Evolutionary conservation across 441 rosid genomes (phyloP), one percentile per base, ranked within the genome.

Genomic region (Metrosideros polymorpha): DNA sequence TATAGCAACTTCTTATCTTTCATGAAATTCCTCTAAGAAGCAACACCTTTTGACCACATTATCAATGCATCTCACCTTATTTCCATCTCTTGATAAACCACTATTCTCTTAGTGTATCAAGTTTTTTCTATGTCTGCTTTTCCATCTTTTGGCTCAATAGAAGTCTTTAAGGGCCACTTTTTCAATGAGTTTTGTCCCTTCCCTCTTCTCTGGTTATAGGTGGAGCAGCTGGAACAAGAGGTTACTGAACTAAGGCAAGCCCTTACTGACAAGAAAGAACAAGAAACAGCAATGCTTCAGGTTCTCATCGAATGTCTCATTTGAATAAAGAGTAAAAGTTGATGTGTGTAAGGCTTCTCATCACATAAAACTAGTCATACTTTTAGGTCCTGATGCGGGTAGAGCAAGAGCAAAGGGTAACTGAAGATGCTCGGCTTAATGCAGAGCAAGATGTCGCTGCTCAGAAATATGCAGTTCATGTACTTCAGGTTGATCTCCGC

Each of bases 201-300:
- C 12, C 12, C 66, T 59, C 49, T 42, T 59, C 63, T 52, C 42
- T 32, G 42, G 18, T 79, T 91, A 83, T 91, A 95, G 96, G 87
- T 92, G 89, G 96, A 95, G 89, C 90, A 90, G 84, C 86, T 95
- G 90, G 95, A 92, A 91, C 91, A 88, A 79, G 95, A 95, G 90
- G 90, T 93, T 27, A 86, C 75, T 86, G 92, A 92, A 47, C 88
- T 94, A 86, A 89, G 66, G 85, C 92, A 92, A 90, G 84, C 91
- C 56, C 94, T 95, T 66, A 79, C 91, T 47, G 95, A 95, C 83
- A 94, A 94, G 86, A 93, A 90, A 87, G 94, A 93, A 92, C 96
- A 94, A 87, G 97, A 95, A 92, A 50, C 91, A 79, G 95, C 95
- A 61, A 89, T 93, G 93, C 88, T 94, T 87, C 91, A 91, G 97